Evolutionary conservation across 441 rosid species (phyloP).

Genomic region (Syzygium syzygioides): DNA sequence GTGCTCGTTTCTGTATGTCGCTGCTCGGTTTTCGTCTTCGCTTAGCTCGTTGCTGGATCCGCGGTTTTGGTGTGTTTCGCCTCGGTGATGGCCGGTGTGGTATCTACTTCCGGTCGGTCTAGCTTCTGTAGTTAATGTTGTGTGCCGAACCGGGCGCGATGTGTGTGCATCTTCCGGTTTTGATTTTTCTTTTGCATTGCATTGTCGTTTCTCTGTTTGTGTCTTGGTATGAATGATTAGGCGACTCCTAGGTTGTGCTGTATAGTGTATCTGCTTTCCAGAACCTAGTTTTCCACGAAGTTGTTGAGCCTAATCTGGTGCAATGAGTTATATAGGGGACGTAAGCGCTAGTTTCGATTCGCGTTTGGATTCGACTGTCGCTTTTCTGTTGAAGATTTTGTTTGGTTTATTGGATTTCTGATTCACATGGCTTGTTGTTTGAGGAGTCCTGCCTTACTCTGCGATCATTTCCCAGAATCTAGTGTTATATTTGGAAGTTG

Average conservation of each 20-base stretch:
- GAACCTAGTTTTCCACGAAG: neutral
- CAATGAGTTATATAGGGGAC: neutral
- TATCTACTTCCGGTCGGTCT: neutral
- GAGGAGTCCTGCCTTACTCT: neutral
- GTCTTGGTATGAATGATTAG: neutral
- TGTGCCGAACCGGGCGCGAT: neutral
- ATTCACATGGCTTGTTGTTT: neutral
- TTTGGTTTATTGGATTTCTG: neutral
- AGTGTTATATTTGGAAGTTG: neutral
- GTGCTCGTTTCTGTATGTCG: neutral
- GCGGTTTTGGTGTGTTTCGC: neutral
- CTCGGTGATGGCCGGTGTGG: neutral
- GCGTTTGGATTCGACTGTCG: neutral
- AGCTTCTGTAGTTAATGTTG: neutral
- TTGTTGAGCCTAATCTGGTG: neutral
- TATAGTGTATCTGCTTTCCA: neutral
- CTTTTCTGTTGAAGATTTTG: neutral
- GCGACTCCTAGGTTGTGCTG: neutral
- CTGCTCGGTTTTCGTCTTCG: neutral
- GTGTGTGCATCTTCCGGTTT: neutral
- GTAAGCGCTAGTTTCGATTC: neutral
- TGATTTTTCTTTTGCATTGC: neutral
- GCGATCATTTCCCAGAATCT: neutral
- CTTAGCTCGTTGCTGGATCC: neutral
- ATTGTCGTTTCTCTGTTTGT: neutral